Evolutionary conservation across 768 basidiomycete genomes (phyloP), one percentile per base, ranked within the genome.

Genomic region (Suillus lakei): DNA sequence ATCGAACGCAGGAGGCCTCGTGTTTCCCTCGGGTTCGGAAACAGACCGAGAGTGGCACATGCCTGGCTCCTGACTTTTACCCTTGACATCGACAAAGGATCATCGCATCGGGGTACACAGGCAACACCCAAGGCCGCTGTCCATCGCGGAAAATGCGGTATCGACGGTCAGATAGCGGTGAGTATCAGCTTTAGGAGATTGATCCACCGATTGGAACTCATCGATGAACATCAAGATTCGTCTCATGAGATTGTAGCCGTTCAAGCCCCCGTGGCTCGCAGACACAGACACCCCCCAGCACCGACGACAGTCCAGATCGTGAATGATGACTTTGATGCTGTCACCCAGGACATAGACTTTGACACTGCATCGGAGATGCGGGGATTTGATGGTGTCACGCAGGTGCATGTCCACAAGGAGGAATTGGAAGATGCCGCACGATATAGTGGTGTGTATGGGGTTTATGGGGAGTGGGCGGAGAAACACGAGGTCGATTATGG

Each of bases 391-490:
- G 76, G 72, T 3, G 61, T 74, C 7, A 73, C 72, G 1, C 76
- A 76, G 46, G 67, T 68, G 44, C 70, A 65, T 60, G 70, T 21
- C 15, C 53, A 66, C 46, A 69, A 67, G 26, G 63, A 60, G 13
- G 67, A 63, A 4, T 39, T n/a, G 32, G 26, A 15, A 39, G 38
- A 59, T 39, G 56, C 26, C 38, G 26, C 18, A 12, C 67, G 74
- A 32, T 76, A 76, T 34, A 76, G 76, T 21, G 63, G 69, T 41
- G 72, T 76, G 32, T 76, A 76, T 48, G 76, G 75, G 18, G 73
- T 76, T 36, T 76, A 76, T 44, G 76, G 75, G 23, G 75, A 77
- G 54, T 77, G 75, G 75, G 76, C 73, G 3, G 75, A 70, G 63
- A 73, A 58, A 32, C 66, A 68, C 15, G 75, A 76, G 30, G 65